Evolutionary conservation across 345 rosid genomes (phyloP).

Genomic region (Abelmoschus esculentus): DNA sequence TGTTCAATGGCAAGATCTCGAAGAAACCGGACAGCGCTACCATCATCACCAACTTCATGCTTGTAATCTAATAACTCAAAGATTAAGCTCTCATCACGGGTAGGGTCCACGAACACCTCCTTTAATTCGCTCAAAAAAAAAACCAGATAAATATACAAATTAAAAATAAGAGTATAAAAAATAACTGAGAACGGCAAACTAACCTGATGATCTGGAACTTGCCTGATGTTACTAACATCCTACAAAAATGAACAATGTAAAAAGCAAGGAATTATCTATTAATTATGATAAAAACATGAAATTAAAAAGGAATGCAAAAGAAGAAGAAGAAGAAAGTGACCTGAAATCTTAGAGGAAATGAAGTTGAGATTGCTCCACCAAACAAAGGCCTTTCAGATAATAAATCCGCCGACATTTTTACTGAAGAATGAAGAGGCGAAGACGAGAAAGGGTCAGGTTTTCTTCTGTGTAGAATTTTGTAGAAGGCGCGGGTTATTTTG

Average conservation of each 20-base stretch:
- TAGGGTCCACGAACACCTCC: slow-evolving; percentile 80
- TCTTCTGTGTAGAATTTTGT: background rate
- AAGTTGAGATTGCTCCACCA: slow-evolving; percentile 52
- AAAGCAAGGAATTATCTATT: background rate
- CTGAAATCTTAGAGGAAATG: slow-evolving; percentile 56
- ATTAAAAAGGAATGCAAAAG: background rate
- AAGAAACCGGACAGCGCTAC: slow-evolving; percentile 72
- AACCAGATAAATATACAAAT: slow-evolving; percentile 8
- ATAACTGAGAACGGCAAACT: background rate
- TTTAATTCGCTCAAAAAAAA: slow-evolving; percentile 23
- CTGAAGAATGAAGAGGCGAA: background rate
- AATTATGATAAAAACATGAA: background rate
- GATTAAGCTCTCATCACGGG: slow-evolving; percentile 79
- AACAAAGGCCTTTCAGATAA: slow-evolving; percentile 38
- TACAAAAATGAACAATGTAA: slow-evolving; percentile 7
- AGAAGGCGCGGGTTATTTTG: slow-evolving; percentile 3
- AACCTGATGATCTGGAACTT: slow-evolving; percentile 81
- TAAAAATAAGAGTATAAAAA: background rate
- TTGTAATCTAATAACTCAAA: slow-evolving; percentile 74
- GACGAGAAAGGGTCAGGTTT: background rate
- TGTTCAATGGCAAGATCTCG: slow-evolving; percentile 62
- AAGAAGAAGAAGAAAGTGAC: slow-evolving; percentile 4
- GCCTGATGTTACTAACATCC: slow-evolving; percentile 69
- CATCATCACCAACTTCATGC: slow-evolving; percentile 47
- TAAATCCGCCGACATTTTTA: slow-evolving; percentile 34